Conservation (phyloP, 2,329 filamentous ascomycete genomes). For the Taxawa tesnikishii region DNA sequence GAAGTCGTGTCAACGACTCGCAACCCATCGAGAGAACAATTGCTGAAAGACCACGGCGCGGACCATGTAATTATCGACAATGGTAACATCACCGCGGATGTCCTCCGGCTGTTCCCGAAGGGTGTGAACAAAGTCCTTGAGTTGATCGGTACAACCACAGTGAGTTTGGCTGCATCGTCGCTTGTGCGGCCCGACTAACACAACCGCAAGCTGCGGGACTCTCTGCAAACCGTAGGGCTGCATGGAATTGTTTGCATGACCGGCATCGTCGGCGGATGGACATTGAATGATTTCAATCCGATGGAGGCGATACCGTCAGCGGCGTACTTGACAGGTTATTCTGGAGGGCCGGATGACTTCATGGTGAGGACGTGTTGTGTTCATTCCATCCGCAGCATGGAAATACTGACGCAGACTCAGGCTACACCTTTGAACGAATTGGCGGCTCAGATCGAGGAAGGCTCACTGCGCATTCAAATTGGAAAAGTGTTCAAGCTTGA, state of each 20-base stretch:
- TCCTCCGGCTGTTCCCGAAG: conserved; percentile 16
- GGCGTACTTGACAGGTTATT: conserved; percentile 29
- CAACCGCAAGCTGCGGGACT: conserved; percentile 33
- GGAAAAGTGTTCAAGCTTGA: conserved; percentile 31
- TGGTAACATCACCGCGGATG: conserved; percentile 25
- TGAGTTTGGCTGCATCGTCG: no score
- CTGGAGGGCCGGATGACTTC: conserved; percentile 26
- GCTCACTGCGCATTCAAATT: conserved; percentile 27
- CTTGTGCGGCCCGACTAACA: no score
- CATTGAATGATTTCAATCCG: conserved; percentile 25
- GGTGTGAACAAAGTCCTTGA: conserved; percentile 35
- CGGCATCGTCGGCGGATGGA: conserved; percentile 35
- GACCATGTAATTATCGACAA: conserved; percentile 33
- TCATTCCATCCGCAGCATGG: no score
- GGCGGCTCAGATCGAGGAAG: conserved; percentile 23
- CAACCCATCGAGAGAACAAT: conserved; percentile 19
- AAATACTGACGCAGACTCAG: no score
- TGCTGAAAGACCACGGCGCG: conserved; percentile 28
- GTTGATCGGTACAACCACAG: conserved; percentile 30
- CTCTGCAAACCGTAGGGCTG: conserved; percentile 25
- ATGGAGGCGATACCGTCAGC: conserved; percentile 30
- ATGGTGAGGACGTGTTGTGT: no score
- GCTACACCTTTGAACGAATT: conserved; percentile 28
- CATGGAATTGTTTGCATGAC: conserved; percentile 34
- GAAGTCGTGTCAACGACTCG: conserved; percentile 30